Percentiles rank a stretch among this genome's conserved stretches.
Conservation (phyloP, 257 asterid genomes). For the Salvia splendens region DNA sequence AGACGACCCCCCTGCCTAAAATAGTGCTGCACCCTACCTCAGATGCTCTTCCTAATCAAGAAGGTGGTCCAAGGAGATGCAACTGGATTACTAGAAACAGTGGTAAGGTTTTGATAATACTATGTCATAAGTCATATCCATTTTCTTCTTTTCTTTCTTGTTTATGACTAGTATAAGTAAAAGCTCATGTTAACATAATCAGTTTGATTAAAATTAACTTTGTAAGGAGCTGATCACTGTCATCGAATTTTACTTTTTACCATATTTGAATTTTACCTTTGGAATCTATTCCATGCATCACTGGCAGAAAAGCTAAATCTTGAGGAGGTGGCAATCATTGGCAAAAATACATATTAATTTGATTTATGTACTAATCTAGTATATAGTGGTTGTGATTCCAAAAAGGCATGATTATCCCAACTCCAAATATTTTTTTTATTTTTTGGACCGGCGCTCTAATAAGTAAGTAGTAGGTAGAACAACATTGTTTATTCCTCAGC, state of each 20-base stretch:
- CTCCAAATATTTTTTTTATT: slow-evolving; percentile 13
- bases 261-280: slow-evolving; percentile 1
- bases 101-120: slow-evolving; percentile 47
- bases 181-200: neutral
- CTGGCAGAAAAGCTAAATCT: neutral
- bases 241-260: neutral
- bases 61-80: slow-evolving; percentile 66
- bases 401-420: slow-evolving; percentile 22
- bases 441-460: neutral
- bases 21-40: slow-evolving; percentile 37
- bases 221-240: too few species aligned
- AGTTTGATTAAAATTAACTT: neutral
- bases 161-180: too few species aligned
- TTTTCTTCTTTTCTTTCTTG: neutral
- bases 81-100: slow-evolving; percentile 83
- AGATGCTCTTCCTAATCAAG: slow-evolving; percentile 34
- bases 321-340: slow-evolving; percentile 28
- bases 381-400: slow-evolving; percentile 33
- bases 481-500: slow-evolving; percentile 25
- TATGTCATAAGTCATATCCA: neutral
- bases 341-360: slow-evolving; percentile 4
- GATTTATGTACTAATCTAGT: slow-evolving; percentile 25
- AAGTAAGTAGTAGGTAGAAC: slow-evolving; percentile 35
- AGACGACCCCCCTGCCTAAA: slow-evolving; percentile 37
- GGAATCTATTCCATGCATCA: slow-evolving; percentile 9